Conservation (phyloP, 768 basidiomycete species). For the Trametes elegans region DNA sequence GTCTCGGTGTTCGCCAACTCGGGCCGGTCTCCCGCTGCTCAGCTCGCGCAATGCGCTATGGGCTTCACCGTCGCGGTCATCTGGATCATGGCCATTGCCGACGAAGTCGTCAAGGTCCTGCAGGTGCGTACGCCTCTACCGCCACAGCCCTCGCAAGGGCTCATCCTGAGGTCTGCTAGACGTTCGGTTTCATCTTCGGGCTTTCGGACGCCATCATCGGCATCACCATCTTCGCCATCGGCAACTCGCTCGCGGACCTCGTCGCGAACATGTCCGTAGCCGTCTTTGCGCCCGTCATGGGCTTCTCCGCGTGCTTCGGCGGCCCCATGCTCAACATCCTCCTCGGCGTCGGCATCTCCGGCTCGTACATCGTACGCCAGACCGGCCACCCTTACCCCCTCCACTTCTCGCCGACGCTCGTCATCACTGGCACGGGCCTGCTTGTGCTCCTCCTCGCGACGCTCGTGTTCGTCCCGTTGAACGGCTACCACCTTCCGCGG, state of each 20-base stretch:
- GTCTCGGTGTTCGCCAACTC: slow-evolving; percentile 60
- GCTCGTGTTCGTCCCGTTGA: slow-evolving; percentile 79
- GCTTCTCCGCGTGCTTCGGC: slow-evolving; percentile 93
- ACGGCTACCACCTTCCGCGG: slow-evolving; percentile 76
- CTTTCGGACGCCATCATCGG: slow-evolving; percentile 97
- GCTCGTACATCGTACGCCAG: slow-evolving; percentile 76
- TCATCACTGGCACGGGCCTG: slow-evolving; percentile 84
- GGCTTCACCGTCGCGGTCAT: slow-evolving; percentile 90
- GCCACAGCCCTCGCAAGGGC: too few relatives aligned
- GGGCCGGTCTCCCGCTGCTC: slow-evolving; percentile 54
- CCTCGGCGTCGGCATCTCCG: slow-evolving; percentile 89
- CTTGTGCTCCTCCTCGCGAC: slow-evolving; percentile 72
- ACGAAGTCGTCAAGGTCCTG: slow-evolving; percentile 90
- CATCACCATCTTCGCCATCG: slow-evolving; percentile 93
- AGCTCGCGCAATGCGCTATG: slow-evolving; percentile 78
- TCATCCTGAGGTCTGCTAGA: too few relatives aligned
- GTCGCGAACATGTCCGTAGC: slow-evolving; percentile 98
- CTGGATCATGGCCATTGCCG: slow-evolving; percentile 98
- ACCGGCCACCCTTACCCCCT: slow-evolving; percentile 64
- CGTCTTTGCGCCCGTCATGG: slow-evolving; percentile 91
- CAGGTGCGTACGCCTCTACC: slow-evolving; percentile 46
- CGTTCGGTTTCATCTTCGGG: slow-evolving; percentile 91
- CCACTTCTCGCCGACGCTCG: slow-evolving; percentile 76
- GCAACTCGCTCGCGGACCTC: slow-evolving; percentile 94
- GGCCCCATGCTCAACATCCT: slow-evolving; percentile 92